phyloP scores from a whole-genome alignment of 371 early-diverging fungal genomes.

The Mortierella sp. region DNA sequence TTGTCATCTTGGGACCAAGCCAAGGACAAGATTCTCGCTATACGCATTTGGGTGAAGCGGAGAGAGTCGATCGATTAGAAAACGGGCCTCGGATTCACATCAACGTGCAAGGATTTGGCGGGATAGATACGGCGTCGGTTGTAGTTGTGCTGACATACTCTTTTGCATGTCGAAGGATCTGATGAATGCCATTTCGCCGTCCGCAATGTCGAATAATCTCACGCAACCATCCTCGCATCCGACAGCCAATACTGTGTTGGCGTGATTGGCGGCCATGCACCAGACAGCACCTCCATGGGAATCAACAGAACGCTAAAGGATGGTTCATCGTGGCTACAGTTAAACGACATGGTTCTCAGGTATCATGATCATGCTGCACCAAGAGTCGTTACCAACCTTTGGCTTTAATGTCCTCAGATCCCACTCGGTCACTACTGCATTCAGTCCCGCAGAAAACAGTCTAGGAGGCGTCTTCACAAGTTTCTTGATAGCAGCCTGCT shows the following conservation, averaged over 20 bases:
- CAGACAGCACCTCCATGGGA: conserved; percentile 94
- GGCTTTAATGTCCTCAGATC: conserved; percentile 77
- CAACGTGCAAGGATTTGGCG: no score
- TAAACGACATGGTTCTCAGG: not conserved
- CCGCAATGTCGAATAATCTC: conserved; percentile 84
- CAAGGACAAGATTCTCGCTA: conserved; percentile 82
- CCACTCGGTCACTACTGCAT: conserved; percentile 91
- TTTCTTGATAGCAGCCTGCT: conserved; percentile 60
- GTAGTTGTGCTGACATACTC: conserved; percentile 46
- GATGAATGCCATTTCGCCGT: conserved; percentile 73
- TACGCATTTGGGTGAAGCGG: no score
- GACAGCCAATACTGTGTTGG: conserved; percentile 82
- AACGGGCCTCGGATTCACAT: no score
- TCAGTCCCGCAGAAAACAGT: conserved; percentile 88
- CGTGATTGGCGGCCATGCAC: conserved; percentile 88
- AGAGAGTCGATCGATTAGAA: no score
- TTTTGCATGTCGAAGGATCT: conserved; percentile 78
- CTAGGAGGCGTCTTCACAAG: conserved; percentile 72
- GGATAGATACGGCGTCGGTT: no score
- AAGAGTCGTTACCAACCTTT: conserved; percentile 58
- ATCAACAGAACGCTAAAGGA: conserved; percentile 64
- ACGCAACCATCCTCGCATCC: conserved; percentile 95
- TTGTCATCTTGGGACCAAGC: conserved; percentile 84
- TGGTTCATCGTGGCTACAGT: not conserved
- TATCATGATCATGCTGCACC: not conserved